Base-by-base conservation (phyloP, 768 basidiomycete species). In the Fomitopsis pulvina region DNA sequence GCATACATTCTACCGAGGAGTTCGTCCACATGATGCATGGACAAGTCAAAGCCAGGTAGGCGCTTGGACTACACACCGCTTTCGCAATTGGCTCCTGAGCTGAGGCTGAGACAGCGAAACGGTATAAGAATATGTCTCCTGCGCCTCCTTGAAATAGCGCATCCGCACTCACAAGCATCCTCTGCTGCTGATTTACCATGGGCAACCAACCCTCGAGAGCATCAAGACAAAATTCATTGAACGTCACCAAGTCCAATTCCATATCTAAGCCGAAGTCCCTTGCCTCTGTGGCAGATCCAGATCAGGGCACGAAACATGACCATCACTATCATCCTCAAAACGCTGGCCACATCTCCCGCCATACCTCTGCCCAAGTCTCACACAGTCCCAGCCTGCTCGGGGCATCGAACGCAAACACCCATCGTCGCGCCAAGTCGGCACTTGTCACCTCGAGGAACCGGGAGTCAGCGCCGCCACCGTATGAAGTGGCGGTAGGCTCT, bases 161-260 rank as follows among this genome's bases (percentile, higher is more conserved):
- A n/a, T n/a, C n/a, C n/a, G n/a, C n/a, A n/a, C n/a, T n/a, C n/a
- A 30, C 29, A 30, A 30, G 14, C 29, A 30, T n/a, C n/a, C n/a
- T n/a, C n/a, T n/a, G n/a, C n/a, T n/a, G n/a, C n/a, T n/a, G n/a
- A n/a, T n/a, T 8, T 18, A 47, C 12, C 26, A 58, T 58, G 57
- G 57, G 57, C 25, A 51, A 46, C 52, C 30, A 46, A 9, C 52
- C 51, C 16, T 58, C 57, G 12, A 55, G 52, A 41, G 43, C 47
- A 25, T 27, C 47, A 22, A 38, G 30, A 42, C 45, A 52, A 8
- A 43, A 40, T 40, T 25, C 52, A 4, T 26, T 48, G 11, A 50
- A 53, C 50, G n/a, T n/a, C n/a, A n/a, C n/a, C n/a, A 37, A 14
- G 24, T 38, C 48, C 2, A 45, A 43, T 37, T 38, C 49, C 4